These are phyloP conservation scores for Auricularia auricula-judae DNA, from an alignment of 768 basidiomycete species.

Conservation along the genomic window DNA sequence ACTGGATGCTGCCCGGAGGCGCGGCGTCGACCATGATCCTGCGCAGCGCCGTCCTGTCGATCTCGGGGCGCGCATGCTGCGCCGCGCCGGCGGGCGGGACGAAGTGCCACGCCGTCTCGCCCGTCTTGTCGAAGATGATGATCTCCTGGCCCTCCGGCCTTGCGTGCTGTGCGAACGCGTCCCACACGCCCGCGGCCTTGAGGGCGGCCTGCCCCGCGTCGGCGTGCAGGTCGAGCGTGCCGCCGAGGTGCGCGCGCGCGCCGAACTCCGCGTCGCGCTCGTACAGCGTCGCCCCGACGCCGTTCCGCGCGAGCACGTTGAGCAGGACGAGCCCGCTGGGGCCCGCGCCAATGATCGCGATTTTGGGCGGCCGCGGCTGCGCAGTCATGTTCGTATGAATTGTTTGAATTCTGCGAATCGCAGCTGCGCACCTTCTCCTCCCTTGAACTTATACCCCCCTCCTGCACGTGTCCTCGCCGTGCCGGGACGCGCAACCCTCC, in stretches of 20 bases:
- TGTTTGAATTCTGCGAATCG: too few relatives aligned
- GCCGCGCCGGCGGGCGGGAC: not conserved
- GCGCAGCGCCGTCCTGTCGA: conserved; percentile 1
- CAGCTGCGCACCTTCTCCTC: too few relatives aligned
- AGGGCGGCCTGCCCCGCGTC: conserved; percentile 16
- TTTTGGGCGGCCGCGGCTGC: not conserved
- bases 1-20: conserved; percentile 4
- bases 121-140: conserved; percentile 5
- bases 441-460: too few relatives aligned
- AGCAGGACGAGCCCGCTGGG: conserved; percentile 18
- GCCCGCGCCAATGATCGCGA: conserved; percentile 18
- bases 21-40: conserved; percentile 10
- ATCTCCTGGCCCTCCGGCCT: conserved; percentile 12
- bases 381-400: too few relatives aligned
- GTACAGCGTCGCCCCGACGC: conserved; percentile 12
- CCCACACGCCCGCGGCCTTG: conserved; percentile 10
- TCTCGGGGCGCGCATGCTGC: not conserved
- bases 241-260: conserved; percentile 11
- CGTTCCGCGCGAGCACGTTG: conserved; percentile 14
- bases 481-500: too few relatives aligned
- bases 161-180: conserved; percentile 10
- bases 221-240: conserved; percentile 18
- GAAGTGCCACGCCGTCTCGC: not conserved
- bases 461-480: too few relatives aligned
- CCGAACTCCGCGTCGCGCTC: conserved; percentile 12